These are phyloP conservation scores for Cyclanthera cordifolia DNA, from an alignment of 306 rosid genomes.

Conservation along the genomic window DNA sequence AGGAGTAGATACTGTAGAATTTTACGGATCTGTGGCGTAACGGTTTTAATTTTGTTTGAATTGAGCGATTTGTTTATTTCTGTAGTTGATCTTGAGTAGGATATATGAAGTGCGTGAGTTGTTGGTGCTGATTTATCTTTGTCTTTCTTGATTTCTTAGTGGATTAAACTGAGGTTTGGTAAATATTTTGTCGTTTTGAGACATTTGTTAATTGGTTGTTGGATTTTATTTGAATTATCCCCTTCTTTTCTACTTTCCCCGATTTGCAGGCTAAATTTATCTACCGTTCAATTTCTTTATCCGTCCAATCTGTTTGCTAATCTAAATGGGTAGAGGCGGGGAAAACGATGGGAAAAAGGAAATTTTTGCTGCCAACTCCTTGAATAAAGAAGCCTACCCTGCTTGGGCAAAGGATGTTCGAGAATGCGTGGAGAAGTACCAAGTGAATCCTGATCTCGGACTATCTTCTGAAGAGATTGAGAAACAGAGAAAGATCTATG, in stretches of 20 bases:
- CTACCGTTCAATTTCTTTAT: not conserved
- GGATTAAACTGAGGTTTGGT: not conserved
- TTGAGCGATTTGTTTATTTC: not conserved
- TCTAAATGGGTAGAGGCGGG: slow-evolving; percentile 34
- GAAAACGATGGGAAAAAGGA: slow-evolving; percentile 32
- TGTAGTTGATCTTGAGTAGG: not conserved
- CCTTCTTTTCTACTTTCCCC: not conserved
- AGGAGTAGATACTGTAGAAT: not conserved
- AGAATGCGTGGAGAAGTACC: slow-evolving; percentile 55
- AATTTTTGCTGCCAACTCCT: slow-evolving; percentile 14
- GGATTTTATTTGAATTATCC: not conserved
- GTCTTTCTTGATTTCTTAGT: not conserved
- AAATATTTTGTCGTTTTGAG: not conserved
- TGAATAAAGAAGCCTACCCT: slow-evolving; percentile 28
- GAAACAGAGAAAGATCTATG: slow-evolving; percentile 39
- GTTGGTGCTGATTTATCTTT: not conserved
- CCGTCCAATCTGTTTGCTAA: not conserved
- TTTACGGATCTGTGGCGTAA: slow-evolving; percentile 5
- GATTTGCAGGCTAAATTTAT: not conserved
- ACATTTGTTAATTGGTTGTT: not conserved
- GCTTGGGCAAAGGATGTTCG: slow-evolving; percentile 57
- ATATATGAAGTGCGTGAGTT: not conserved
- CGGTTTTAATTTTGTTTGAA: not conserved
- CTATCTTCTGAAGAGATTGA: slow-evolving; percentile 38
- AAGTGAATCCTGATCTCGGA: slow-evolving; percentile 37